Evolutionary conservation across 2,329 filamentous ascomycete genomes (phyloP), one percentile per base, ranked within the genome.

Genomic region (Akanthomyces uredinophilus): DNA sequence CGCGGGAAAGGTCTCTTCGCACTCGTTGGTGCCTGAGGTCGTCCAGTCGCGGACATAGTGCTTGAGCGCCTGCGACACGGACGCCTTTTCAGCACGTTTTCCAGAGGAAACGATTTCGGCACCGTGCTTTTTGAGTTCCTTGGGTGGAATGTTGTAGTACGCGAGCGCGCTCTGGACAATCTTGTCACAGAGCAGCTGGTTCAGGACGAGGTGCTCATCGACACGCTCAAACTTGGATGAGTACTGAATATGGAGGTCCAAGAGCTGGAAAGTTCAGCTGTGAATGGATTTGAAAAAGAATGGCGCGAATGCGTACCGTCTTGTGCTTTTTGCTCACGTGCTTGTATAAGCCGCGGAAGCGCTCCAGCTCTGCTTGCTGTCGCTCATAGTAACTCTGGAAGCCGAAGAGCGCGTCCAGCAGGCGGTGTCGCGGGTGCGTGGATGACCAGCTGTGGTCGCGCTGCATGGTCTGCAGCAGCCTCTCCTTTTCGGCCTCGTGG

Each of bases 1-100:
- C 59, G 75, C 79, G 0, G 71, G 67, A 54, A 81, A 80, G 0
- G 75, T 73, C 0, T 74, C 73, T 0, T 77, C 68, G 1, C 83
- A 73, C 64, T 86, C 83, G 43, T 75, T 69, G 0, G 65, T 63
- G 0, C 83, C 83, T 16, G 80, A 76, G 0, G 70, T 71, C 0
- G 83, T 78, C 83, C 83, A 86, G 66, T 86, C 83, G 5, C 83
- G 75, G 3, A 85, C 81, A 62, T 80, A 81, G 65, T 86, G 83
- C 67, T 85, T 86, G 58, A 86, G 67, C 0, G 81, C 76, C 65
- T 86, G 83, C 0, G 77, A 75, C 0, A 83, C 76, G 39, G 80
- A 79, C 2, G 79, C 74, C 5, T 75, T 77, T 24, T 85, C 82
- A 1, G 77, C 75, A 0, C 68, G 65, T 22, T 71, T 73, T 1